Conservation (phyloP, 352 stramenopile genomes). For the Aphanomyces invadans region DNA sequence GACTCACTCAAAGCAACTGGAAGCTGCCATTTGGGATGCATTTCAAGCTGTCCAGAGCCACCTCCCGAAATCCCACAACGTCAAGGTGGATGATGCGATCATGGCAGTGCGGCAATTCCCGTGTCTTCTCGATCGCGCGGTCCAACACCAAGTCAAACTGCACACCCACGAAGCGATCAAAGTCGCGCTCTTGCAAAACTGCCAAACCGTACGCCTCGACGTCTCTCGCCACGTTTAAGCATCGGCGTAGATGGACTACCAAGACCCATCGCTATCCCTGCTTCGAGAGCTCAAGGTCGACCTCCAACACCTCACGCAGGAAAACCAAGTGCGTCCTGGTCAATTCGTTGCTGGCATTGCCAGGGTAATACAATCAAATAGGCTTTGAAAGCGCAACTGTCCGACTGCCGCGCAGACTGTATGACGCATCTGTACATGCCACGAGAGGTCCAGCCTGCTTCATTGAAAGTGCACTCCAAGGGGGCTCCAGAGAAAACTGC, state of each 20-base stretch:
- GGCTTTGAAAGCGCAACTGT: slow-evolving; percentile 7
- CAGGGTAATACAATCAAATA: not conserved
- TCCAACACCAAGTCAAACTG: slow-evolving; percentile 1
- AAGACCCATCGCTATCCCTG: slow-evolving; percentile 16
- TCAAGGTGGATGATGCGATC: not conserved
- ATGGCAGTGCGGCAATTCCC: not conserved
- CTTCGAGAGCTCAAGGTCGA: slow-evolving; percentile 12
- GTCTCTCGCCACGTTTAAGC: not conserved
- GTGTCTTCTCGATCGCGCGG: not conserved
- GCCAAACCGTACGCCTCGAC: slow-evolving; percentile 1
- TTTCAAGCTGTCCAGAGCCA: not conserved
- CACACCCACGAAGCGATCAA: slow-evolving; percentile 3
- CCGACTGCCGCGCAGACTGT: not conserved
- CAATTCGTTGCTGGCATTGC: no score
- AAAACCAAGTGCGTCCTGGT: slow-evolving; percentile 19
- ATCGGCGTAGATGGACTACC: slow-evolving; percentile 7
- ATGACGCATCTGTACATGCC: slow-evolving; percentile 5
- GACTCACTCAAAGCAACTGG: not conserved
- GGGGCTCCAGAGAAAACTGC: not conserved
- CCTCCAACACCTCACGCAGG: slow-evolving; percentile 7
- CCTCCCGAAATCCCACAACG: not conserved
- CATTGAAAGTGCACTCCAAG: no score
- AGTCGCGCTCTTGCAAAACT: slow-evolving; percentile 15
- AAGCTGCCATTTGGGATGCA: slow-evolving; percentile 11
- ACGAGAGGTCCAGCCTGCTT: not conserved